Conservation (phyloP, 495 filamentous ascomycete genomes). For the Cercophora scortea region DNA sequence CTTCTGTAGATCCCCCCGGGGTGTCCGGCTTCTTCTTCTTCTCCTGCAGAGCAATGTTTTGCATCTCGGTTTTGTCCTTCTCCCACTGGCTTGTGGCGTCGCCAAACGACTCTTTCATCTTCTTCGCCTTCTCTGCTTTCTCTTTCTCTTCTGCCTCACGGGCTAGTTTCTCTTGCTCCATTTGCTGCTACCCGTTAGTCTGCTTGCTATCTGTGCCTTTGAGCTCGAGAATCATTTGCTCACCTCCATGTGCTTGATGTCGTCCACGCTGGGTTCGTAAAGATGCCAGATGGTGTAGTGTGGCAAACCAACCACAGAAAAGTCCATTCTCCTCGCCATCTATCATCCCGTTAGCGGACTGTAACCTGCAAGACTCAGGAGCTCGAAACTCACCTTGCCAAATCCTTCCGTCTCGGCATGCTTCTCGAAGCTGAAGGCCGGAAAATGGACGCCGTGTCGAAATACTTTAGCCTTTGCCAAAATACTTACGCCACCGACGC, state of each 20-base stretch:
- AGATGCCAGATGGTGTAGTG: conserved; percentile 99
- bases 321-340: conserved; percentile 96
- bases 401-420: conserved; percentile 98
- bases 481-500: conserved; percentile 95
- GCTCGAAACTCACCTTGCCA: conserved; percentile 67
- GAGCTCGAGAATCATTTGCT: conserved; percentile 8
- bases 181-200: conserved; percentile 48
- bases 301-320: conserved; percentile 91
- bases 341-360: conserved; percentile 36
- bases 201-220: background rate
- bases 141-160: conserved; percentile 69
- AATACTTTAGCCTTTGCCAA: conserved; percentile 94
- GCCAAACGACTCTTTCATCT: conserved; percentile 65
- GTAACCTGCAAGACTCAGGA: background rate
- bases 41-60: conserved; percentile 55
- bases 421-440: conserved; percentile 97
- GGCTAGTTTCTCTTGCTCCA: conserved; percentile 71
- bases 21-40: conserved; percentile 21
- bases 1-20: background rate
- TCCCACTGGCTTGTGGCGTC: conserved; percentile 69
- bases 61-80: conserved; percentile 69
- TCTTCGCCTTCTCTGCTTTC: conserved; percentile 53
- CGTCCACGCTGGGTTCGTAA: conserved; percentile 96
- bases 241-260: conserved; percentile 92
- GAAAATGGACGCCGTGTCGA: conserved; percentile 91